phyloP scores from a whole-genome alignment of 768 basidiomycete species.

The Termitomyces bulborhizus region DNA sequence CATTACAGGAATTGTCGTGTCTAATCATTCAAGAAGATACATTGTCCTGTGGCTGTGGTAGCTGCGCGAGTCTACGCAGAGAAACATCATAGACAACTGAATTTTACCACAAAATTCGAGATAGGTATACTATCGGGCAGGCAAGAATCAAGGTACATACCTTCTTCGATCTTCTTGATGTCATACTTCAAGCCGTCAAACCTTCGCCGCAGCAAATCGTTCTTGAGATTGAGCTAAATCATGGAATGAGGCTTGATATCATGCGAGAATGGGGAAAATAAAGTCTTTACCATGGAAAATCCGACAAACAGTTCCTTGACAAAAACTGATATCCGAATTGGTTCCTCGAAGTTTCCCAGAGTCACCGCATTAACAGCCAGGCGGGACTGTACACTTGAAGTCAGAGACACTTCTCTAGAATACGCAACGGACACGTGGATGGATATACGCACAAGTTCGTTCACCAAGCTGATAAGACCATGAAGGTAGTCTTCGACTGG shows the following conservation, averaged over 20 bases:
- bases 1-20: no score
- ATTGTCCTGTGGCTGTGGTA: background rate
- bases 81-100: slow-evolving; percentile 85
- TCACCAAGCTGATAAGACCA: slow-evolving; percentile 69
- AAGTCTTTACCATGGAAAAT: slow-evolving; percentile 62
- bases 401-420: background rate
- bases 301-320: slow-evolving; percentile 81
- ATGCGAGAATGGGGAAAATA: background rate
- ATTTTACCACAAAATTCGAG: background rate
- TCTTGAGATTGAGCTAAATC: slow-evolving; percentile 71
- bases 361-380: slow-evolving; percentile 81
- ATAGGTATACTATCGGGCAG: background rate
- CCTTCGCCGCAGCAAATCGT: slow-evolving; percentile 65
- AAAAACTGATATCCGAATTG: slow-evolving; percentile 69
- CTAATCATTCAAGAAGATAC: background rate
- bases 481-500: slow-evolving; percentile 79
- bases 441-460: slow-evolving; percentile 58
- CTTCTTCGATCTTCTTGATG: slow-evolving; percentile 87
- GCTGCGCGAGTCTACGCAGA: slow-evolving; percentile 50
- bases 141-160: slow-evolving; percentile 26
- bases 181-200: slow-evolving; percentile 85
- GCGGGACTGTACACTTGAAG: slow-evolving; percentile 46
- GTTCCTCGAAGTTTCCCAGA: slow-evolving; percentile 73
- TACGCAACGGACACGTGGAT: background rate
- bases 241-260: background rate